Conservation (phyloP, 2,329 filamentous ascomycete genomes). For the Bipolaris zeicola region DNA sequence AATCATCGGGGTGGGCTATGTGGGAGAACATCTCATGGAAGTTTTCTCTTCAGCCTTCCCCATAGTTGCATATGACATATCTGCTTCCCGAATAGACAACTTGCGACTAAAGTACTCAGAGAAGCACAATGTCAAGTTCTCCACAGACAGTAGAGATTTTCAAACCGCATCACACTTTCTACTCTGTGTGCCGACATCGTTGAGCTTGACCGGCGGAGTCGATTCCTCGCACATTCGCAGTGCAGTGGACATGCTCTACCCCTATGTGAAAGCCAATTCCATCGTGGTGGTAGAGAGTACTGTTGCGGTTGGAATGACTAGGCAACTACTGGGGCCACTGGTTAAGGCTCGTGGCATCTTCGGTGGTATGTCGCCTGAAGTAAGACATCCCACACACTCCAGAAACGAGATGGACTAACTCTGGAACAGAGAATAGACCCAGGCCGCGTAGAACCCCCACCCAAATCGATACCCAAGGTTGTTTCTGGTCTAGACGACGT, state of each 20-base stretch:
- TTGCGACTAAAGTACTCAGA: neutral
- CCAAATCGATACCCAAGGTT: constrained; percentile 57
- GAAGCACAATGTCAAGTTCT: neutral
- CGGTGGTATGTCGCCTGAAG: constrained; percentile 58
- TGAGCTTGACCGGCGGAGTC: constrained; percentile 54
- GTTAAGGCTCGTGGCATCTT: constrained; percentile 26
- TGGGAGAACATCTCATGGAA: constrained; percentile 57
- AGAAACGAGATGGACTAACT: neutral
- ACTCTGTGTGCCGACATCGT: constrained; percentile 60
- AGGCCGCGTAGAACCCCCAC: constrained; percentile 50
- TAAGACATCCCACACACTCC: constrained; percentile 6
- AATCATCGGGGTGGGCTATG: constrained; percentile 61
- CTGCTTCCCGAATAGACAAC: constrained; percentile 6
- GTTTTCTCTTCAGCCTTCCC: constrained; percentile 51
- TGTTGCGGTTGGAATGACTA: constrained; percentile 61
- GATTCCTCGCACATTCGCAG: constrained; percentile 56
- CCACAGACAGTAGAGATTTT: neutral
- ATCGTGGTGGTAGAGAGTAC: constrained; percentile 59
- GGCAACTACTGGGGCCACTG: constrained; percentile 56
- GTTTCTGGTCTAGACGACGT: constrained; percentile 56
- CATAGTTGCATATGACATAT: constrained; percentile 50
- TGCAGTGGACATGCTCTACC: constrained; percentile 52
- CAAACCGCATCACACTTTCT: constrained; percentile 57
- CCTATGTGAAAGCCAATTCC: constrained; percentile 51
- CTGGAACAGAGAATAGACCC: constrained; percentile 56